Conservation (phyloP, 2,329 filamentous ascomycete genomes). For the Fusarium citri region DNA sequence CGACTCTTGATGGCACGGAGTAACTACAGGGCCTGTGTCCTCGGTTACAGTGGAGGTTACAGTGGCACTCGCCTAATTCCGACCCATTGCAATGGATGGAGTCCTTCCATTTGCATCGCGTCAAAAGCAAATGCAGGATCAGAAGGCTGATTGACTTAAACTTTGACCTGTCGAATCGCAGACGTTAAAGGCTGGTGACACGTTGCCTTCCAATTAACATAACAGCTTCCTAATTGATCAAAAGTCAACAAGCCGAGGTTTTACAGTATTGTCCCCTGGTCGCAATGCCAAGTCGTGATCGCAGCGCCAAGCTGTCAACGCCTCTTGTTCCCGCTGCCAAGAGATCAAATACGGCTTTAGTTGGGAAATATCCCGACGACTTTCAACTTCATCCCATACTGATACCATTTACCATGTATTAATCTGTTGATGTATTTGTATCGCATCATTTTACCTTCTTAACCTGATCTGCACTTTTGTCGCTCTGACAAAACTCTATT, state of each 20-base stretch:
- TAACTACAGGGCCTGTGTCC: background rate
- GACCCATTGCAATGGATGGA: no score
- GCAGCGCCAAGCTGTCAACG: slow-evolving; percentile 23
- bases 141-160: background rate
- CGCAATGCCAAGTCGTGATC: slow-evolving; percentile 11
- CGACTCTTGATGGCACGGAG: background rate
- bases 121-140: background rate
- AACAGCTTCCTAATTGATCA: slow-evolving; percentile 6
- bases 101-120: no score
- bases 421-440: no score
- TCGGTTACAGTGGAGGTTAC: background rate
- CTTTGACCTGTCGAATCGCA: background rate
- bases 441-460: background rate
- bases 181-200: background rate
- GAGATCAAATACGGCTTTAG: slow-evolving; percentile 22
- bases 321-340: slow-evolving; percentile 7
- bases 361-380: background rate
- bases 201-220: background rate
- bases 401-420: background rate
- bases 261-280: background rate
- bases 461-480: background rate
- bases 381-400: background rate
- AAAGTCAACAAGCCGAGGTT: background rate
- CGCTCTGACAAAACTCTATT: slow-evolving; percentile 16
- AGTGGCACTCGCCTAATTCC: background rate